Evolutionary conservation across 2,329 filamentous ascomycete species (phyloP).

Genomic region (Malbranchea cinnamomea): DNA sequence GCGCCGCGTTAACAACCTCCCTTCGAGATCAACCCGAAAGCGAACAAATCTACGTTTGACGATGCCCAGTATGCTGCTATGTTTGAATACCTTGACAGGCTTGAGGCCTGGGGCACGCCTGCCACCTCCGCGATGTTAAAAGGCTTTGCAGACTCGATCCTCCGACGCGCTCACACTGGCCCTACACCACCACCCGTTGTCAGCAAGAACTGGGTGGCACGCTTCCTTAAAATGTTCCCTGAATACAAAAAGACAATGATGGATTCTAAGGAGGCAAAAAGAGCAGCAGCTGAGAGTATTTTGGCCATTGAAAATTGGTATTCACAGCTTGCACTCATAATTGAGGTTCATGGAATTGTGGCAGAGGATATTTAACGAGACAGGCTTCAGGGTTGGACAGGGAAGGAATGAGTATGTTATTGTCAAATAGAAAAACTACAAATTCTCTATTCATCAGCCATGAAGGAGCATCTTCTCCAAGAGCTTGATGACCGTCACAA

Average conservation of each 20-base stretch:
- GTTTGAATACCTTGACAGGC: constrained; percentile 3
- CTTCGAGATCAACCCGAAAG: constrained; percentile 5
- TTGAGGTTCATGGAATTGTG: too few relatives aligned
- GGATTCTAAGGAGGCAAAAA: too few relatives aligned
- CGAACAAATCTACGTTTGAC: constrained; percentile 4
- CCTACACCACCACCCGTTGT: constrained; percentile 4
- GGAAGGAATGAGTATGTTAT: too few relatives aligned
- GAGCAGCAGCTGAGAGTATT: too few relatives aligned
- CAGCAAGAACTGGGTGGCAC: constrained; percentile 5
- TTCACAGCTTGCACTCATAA: too few relatives aligned
- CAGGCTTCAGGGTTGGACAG: too few relatives aligned
- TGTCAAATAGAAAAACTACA: too few relatives aligned
- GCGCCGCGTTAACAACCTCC: constrained; percentile 5
- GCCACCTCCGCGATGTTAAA: constrained; percentile 4
- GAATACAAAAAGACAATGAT: too few relatives aligned
- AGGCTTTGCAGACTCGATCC: constrained; percentile 5
- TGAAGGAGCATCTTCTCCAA: background rate
- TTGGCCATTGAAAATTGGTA: too few relatives aligned
- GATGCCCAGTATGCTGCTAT: constrained; percentile 5
- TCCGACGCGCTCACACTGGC: constrained; percentile 4
- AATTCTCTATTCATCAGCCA: too few relatives aligned
- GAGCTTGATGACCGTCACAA: background rate
- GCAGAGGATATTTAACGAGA: too few relatives aligned
- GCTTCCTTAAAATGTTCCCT: constrained; percentile 6
- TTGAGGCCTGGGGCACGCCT: constrained; percentile 1